Percentiles rank a stretch among this genome's conserved stretches.
Conservation (phyloP, 805 yeast genomes). For the Candida ponderosae region DNA sequence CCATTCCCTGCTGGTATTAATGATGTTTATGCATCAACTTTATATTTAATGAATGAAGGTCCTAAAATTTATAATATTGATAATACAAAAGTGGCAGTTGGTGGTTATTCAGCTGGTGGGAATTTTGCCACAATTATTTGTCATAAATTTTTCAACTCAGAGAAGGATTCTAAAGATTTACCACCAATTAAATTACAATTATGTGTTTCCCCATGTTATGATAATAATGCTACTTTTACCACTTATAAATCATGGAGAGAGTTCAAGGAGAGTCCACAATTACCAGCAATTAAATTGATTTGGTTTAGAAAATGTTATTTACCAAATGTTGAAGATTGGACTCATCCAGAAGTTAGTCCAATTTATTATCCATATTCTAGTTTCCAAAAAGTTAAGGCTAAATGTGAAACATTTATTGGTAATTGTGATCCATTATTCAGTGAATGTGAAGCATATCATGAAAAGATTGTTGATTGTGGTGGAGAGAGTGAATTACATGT, state of each 20-base stretch:
- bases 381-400: constrained; percentile 31
- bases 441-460: constrained; percentile 36
- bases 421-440: constrained; percentile 34
- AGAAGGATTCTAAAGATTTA: not conserved
- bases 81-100: not conserved
- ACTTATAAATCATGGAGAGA: constrained; percentile 31
- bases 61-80: not conserved
- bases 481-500: too few species aligned
- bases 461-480: constrained; percentile 12
- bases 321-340: constrained; percentile 22
- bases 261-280: constrained; percentile 30
- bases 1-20: constrained; percentile 38
- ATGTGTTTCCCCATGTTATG: constrained; percentile 36
- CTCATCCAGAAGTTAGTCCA: constrained; percentile 32
- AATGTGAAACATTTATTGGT: constrained; percentile 21
- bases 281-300: constrained; percentile 37
- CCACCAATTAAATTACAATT: constrained; percentile 33
- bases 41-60: constrained; percentile 21
- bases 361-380: constrained; percentile 31
- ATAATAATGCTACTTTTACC: constrained; percentile 30
- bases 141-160: constrained; percentile 21
- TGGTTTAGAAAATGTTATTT: constrained; percentile 36
- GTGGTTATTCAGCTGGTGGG: constrained; percentile 2
- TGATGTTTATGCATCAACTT: constrained; percentile 27
- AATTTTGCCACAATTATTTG: constrained; percentile 15